A percentile compares a stretch with the other conserved stretches of the same genome.
Evolutionary conservation across 148 eudicot species (phyloP).

Genomic region (Simmondsia chinensis): DNA sequence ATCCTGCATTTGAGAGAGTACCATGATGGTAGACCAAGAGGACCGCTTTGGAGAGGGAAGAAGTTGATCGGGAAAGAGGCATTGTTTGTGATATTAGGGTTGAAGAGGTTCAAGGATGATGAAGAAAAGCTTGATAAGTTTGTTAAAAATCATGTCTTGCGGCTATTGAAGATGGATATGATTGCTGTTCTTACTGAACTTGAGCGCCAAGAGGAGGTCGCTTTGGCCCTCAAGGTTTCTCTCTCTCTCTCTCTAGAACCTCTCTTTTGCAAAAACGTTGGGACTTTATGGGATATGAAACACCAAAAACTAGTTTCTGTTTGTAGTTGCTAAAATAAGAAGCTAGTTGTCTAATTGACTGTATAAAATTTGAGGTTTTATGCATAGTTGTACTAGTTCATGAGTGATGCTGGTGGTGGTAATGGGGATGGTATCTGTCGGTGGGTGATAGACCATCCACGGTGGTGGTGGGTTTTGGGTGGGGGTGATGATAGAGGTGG

Average conservation of each 20-base stretch:
- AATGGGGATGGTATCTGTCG: too few relatives aligned
- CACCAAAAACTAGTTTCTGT: too few relatives aligned
- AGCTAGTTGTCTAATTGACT: too few relatives aligned
- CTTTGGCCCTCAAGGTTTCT: constrained; percentile 73
- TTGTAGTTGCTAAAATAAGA: too few relatives aligned
- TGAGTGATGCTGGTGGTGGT: too few relatives aligned
- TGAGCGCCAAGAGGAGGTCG: constrained; percentile 65
- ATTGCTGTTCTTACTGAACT: constrained; percentile 78
- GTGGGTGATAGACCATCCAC: too few relatives aligned
- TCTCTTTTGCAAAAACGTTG: too few relatives aligned
- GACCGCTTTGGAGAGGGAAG: constrained; percentile 85
- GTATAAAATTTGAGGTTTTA: too few relatives aligned
- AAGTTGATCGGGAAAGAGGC: constrained; percentile 91
- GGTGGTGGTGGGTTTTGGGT: too few relatives aligned
- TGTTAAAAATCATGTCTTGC: constrained; percentile 47
- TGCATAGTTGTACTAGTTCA: too few relatives aligned
- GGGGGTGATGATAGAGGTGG: too few relatives aligned
- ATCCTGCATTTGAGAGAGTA: constrained; percentile 11
- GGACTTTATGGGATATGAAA: too few relatives aligned
- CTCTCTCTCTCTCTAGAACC: neutral
- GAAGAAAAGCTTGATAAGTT: constrained; percentile 54
- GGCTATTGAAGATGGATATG: constrained; percentile 80
- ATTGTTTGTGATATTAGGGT: constrained; percentile 50
- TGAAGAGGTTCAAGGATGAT: constrained; percentile 69
- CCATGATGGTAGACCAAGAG: constrained; percentile 93